These are phyloP conservation scores for Pontederia crassipes DNA, from an alignment of 176 grass and related monocot genomes.

Conservation along the genomic window DNA sequence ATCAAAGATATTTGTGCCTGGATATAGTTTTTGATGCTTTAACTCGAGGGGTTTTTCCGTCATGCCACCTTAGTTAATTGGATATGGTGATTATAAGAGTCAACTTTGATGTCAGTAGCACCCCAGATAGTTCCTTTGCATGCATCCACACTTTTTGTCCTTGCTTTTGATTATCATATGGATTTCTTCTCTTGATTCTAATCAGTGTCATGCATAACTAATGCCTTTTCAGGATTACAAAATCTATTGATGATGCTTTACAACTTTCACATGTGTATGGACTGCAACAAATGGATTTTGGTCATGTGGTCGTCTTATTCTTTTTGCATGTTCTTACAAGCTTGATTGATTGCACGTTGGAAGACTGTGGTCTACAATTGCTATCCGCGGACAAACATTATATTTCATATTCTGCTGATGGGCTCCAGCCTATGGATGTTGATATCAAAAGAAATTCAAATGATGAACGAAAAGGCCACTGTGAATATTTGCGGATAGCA, in stretches of 20 bases:
- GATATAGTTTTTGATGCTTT: no score
- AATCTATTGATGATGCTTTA: slow-evolving; percentile 48
- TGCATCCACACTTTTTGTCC: no score
- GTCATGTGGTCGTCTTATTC: slow-evolving; percentile 51
- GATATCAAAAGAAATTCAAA: slow-evolving; percentile 32
- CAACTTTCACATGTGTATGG: slow-evolving; percentile 44
- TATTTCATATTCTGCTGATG: slow-evolving; percentile 19
- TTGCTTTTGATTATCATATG: no score
- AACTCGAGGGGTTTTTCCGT: no score
- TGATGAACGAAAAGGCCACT: slow-evolving; percentile 38
- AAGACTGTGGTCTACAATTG: slow-evolving; percentile 56
- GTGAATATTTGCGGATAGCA: slow-evolving; percentile 38
- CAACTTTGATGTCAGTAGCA: no score
- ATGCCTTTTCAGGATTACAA: slow-evolving; percentile 44
- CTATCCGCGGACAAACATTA: slow-evolving; percentile 17
- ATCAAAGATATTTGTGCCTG: no score
- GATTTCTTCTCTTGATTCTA: background rate
- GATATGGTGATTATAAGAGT: no score
- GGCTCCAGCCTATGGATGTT: slow-evolving; percentile 36
- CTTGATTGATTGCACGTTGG: slow-evolving; percentile 52
- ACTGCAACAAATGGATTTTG: slow-evolving; percentile 29
- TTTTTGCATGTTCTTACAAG: slow-evolving; percentile 32
- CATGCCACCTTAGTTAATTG: no score
- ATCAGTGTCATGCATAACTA: no score
- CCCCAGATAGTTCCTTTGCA: no score